Conservation (phyloP, 306 rosid genomes). For the Prunus campanulata region DNA sequence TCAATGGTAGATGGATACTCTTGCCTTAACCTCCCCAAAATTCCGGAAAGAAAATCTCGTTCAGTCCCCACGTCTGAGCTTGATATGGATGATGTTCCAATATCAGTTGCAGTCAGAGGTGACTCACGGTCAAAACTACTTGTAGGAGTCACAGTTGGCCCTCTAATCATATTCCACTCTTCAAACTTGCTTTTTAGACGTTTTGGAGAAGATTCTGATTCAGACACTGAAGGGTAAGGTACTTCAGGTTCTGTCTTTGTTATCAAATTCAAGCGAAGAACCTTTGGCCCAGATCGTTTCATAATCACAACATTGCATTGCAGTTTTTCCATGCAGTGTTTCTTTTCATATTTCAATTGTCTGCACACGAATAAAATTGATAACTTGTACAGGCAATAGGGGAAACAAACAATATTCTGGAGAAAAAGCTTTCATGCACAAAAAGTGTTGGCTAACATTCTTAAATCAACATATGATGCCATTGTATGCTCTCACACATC, state of each 20-base stretch:
- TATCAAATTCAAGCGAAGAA: conserved; percentile 73
- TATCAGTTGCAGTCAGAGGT: conserved; percentile 70
- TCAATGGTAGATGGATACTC: conserved; percentile 38
- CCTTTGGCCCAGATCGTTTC: conserved; percentile 63
- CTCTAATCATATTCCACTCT: conserved; percentile 40
- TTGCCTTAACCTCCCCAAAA: conserved; percentile 44
- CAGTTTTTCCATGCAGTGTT: conserved; percentile 75
- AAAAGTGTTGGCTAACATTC: no score
- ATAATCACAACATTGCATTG: conserved; percentile 82
- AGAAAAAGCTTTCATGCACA: not conserved
- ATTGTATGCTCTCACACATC: no score
- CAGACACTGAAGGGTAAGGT: conserved; percentile 31
- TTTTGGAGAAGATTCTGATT: conserved; percentile 33
- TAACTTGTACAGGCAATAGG: conserved; percentile 10
- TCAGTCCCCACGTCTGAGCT: conserved; percentile 82
- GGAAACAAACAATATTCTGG: not conserved
- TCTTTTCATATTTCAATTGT: conserved; percentile 70
- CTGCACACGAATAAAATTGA: conserved; percentile 38
- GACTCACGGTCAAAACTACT: conserved; percentile 79
- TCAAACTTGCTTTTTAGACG: conserved; percentile 40
- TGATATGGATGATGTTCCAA: conserved; percentile 85
- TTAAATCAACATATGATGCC: no score
- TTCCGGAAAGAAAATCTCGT: conserved; percentile 48
- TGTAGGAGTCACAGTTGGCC: conserved; percentile 74
- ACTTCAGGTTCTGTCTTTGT: conserved; percentile 35